Evolutionary conservation across 1,284 basidiomycete genomes (phyloP), one percentile per base, ranked within the genome.

Genomic region (Papiliotrema fonsecae): DNA sequence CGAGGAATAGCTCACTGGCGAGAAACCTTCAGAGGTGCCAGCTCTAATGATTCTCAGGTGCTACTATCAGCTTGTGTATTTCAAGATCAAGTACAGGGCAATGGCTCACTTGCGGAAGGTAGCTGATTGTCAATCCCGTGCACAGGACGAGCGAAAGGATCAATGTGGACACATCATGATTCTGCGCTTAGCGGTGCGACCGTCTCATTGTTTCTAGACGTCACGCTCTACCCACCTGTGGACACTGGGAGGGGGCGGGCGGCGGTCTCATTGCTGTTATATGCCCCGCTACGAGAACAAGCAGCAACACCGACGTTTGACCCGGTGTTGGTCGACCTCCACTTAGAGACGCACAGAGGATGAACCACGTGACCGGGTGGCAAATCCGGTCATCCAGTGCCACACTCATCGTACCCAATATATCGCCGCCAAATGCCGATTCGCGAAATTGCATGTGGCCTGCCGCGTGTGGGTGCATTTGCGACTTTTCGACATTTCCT

Each of bases 21-120:
- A 91, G 55, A 96, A 83, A 0, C 92, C 92, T 58, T 92, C 83
- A 0, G 88, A 92, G 0, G 89, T 86, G 35, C 82, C 79, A 38
- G 83, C 79, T 45, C 74, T 73, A 61, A 72, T 70, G 3, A 47
- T 47, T 14, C 45, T 24, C n/a, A 47, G 10, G 25, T 47, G 64
- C 58, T 24, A 65, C 35, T 46, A 32, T 41, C 39, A 37, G 43
- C 45, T 11, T 40, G 47, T 45, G n/a, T 47, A 45, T 36, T 50
- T 39, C 11, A 47, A 52, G 9, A 47, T 48, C 6, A 42, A 38
- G n/a, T n/a, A n/a, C n/a, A n/a, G n/a, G n/a, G n/a, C n/a, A n/a
- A 18, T 18, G 19, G 66, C 77, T 35, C 38, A 86, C 87, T 77
- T 96, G 92, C 2, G 93, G 93, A 10, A 85, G 72, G 73, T 96